Evolutionary conservation across 208 protist species (phyloP), one percentile per base, ranked within the genome.

Genomic region (Trypanosoma rangeli): DNA sequence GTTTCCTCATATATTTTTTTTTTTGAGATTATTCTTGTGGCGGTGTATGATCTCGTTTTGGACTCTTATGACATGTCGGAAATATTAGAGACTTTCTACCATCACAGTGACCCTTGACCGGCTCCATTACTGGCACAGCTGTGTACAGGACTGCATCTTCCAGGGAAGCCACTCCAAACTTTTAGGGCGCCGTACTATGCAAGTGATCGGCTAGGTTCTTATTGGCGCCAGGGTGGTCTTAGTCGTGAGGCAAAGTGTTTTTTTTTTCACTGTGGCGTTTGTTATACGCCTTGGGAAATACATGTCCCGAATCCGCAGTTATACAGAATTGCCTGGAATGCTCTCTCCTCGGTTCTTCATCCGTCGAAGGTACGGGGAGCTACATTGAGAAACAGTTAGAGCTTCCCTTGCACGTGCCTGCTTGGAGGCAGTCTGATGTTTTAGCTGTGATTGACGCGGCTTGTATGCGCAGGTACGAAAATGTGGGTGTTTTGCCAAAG

Each of bases 71-170:
- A 61, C 37, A 29, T 50, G 22, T 35, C 77, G 22, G 44, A 57
- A 26, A 58, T 42, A 8, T 54, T 80, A 35, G 20, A 49, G 29
- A 16, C 10, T 39, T 26, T 62, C 3, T 80, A 60, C 33, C n/a
- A 76, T 31, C 65, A 73, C 7, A 77, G 77, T 39, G 70, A 16
- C n/a, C 42, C 39, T 53, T 80, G 75, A 70, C 69, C 60, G 31
- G 15, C 49, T 49, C 75, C 75, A 60, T 24, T 67, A 39, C 70
- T 59, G 35, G 65, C 50, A 28, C 37, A 49, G 26, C 31, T 22
- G 39, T 75, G 55, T 60, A 49, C 31, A 35, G 50, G 35, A 54
- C 29, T 67, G 18, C 18, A 33, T 46, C 70, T 69, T 16, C 39
- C 55, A 35, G 33, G 53, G 18, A 73, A 62, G 46, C 15, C 24